A percentile compares a stretch with the other conserved stretches of the same genome.
These are phyloP conservation scores for Diaporthe eres DNA, from an alignment of 2,329 filamentous ascomycete species.

Conservation along the genomic window DNA sequence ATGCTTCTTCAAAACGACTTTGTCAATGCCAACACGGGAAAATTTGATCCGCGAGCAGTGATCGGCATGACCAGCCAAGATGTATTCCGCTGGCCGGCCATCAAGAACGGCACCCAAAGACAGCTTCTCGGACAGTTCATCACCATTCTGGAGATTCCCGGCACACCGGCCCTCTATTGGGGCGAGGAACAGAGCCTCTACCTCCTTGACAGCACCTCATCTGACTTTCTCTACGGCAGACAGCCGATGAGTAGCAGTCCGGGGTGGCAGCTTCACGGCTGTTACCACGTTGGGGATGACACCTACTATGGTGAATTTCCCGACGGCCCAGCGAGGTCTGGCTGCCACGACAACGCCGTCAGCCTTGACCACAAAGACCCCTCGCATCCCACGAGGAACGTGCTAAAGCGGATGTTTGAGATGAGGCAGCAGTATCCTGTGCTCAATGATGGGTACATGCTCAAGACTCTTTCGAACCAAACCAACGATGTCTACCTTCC, in stretches of 20 bases:
- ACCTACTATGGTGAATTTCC: constrained; percentile 69
- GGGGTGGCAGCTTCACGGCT: constrained; percentile 75
- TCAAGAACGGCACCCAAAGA: constrained; percentile 68
- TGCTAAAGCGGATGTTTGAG: constrained; percentile 73
- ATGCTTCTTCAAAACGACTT: constrained; percentile 71
- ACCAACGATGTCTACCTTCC: constrained; percentile 50
- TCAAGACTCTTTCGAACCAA: constrained; percentile 69
- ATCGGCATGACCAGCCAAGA: constrained; percentile 76
- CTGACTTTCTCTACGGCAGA: constrained; percentile 72
- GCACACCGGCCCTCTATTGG: constrained; percentile 72
- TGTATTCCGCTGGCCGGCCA: constrained; percentile 74
- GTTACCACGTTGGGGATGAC: constrained; percentile 67
- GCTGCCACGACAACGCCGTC: constrained; percentile 68
- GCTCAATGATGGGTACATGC: constrained; percentile 70
- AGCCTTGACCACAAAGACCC: constrained; percentile 74
- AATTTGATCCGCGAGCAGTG: constrained; percentile 74
- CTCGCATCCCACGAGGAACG: constrained; percentile 71
- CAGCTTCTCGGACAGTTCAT: constrained; percentile 71
- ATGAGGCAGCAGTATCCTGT: constrained; percentile 68
- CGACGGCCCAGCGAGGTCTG: constrained; percentile 63
- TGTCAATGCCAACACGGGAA: constrained; percentile 68
- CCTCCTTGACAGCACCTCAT: constrained; percentile 71
- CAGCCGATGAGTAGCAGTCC: constrained; percentile 72
- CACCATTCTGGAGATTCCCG: constrained; percentile 70
- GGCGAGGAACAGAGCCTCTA: constrained; percentile 76